phyloP scores from a whole-genome alignment of 2,329 filamentous ascomycete genomes.

The Magnaporthiopsis incrustans region DNA sequence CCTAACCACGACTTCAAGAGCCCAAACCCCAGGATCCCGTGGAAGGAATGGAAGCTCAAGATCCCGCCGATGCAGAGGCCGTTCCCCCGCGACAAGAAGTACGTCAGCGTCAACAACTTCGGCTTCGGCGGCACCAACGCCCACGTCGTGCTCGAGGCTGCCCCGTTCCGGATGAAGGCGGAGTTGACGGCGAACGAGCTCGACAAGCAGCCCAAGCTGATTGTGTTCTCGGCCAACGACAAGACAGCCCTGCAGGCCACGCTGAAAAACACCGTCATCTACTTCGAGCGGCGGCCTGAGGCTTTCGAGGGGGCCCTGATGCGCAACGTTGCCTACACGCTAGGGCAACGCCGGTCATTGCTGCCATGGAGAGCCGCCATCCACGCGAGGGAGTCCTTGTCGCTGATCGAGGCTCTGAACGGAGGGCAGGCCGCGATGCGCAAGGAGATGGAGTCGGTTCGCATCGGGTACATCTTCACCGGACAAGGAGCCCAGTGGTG shows the following conservation, averaged over 20 bases:
- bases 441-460: slow-evolving; percentile 27
- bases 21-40: slow-evolving; percentile 40
- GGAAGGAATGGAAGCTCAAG: slow-evolving; percentile 41
- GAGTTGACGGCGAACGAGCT: slow-evolving; percentile 20
- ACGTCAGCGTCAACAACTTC: slow-evolving; percentile 42
- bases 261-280: slow-evolving; percentile 31
- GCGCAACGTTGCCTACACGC: slow-evolving; percentile 38
- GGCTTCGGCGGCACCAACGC: slow-evolving; percentile 39
- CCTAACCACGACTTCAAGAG: slow-evolving; percentile 43
- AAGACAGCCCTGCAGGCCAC: slow-evolving; percentile 20
- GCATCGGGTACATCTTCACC: slow-evolving; percentile 33
- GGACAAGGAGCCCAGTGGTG: slow-evolving; percentile 33
- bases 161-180: slow-evolving; percentile 26
- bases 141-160: slow-evolving; percentile 31
- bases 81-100: slow-evolving; percentile 40
- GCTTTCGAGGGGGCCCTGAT: slow-evolving; percentile 36
- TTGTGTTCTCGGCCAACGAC: slow-evolving; percentile 33
- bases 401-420: slow-evolving; percentile 36
- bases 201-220: slow-evolving; percentile 28
- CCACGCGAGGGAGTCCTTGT: slow-evolving; percentile 33
- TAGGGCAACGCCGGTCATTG: slow-evolving; percentile 35
- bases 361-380: slow-evolving; percentile 36
- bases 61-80: slow-evolving; percentile 34
- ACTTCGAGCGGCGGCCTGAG: slow-evolving; percentile 32
- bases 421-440: slow-evolving; percentile 24